Base-by-base conservation (phyloP, 805 yeast genomes). In the Barnettozyma salicaria region DNA sequence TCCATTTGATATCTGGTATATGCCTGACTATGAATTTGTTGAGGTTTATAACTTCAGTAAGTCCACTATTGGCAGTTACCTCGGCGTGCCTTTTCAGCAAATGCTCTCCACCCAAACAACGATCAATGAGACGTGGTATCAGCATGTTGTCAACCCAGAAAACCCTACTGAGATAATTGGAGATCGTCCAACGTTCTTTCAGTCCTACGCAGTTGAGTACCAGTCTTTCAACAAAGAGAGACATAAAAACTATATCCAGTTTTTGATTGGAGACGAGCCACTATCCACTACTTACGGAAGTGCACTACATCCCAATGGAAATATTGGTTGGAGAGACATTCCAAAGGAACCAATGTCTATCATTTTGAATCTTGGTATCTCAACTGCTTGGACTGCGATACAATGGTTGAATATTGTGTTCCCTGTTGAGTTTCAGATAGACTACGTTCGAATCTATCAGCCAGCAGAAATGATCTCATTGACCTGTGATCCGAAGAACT, bases 11-110 rank as follows among this genome's bases (percentile, higher is more conserved):
- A 80, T 88, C 45, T 90, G 97, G 97, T 90, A 85, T 57, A 71
- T 74, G 55, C 96, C 96, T 5, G 95, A 90, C 61, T 88, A 88
- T 60, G 74, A 78, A 48, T 89, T 72, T 53, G 59, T 88, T 37
- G 89, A 79, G 55, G 65, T 90, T 44, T 66, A 82, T 60, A 86
- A 90, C 62, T 47, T 49, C 18, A 64, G 83, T 0, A 65, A 81
- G 30, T 83, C 96, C 2, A 58, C 79, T 11, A 84, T 88, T 89
- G 90, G 89, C 59, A 69, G 86, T 1, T 89, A 86, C 61, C 69
- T 85, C 21, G 98, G 97, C 42, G 96, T 96, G 32, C 96, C 96
- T 1, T 76, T 70, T 62, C 97, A 90, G 64, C 90, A 90, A 63
- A 97, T 96, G 34, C 71, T 90, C 14, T 86, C 96, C 5, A 95